These are phyloP conservation scores for Tricholoma sp. DNA, from an alignment of 768 basidiomycete species.

Conservation along the genomic window DNA sequence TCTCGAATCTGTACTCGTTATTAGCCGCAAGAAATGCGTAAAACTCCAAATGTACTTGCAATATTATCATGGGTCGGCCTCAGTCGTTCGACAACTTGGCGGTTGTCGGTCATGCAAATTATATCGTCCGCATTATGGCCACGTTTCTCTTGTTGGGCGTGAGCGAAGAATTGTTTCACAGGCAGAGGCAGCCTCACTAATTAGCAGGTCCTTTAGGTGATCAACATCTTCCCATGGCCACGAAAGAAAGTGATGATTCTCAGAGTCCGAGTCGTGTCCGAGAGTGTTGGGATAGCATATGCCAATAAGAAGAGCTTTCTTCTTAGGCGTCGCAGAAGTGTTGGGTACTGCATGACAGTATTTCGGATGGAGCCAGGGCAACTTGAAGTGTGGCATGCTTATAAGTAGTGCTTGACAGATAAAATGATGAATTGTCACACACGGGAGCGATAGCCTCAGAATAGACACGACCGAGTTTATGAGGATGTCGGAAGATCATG, in stretches of 20 bases:
- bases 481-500: background rate
- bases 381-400: background rate
- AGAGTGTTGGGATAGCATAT: background rate
- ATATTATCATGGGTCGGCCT: background rate
- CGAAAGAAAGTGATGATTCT: background rate
- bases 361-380: background rate
- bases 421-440: background rate
- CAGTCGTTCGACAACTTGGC: background rate
- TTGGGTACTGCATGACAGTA: background rate
- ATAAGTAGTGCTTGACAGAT: background rate
- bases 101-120: background rate
- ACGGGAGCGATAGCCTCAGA: background rate
- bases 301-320: constrained; percentile 1
- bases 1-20: background rate
- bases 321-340: background rate
- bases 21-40: too few species aligned
- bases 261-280: too few species aligned
- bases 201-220: background rate
- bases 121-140: background rate
- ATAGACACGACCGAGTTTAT: background rate
- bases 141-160: background rate
- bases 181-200: background rate
- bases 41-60: background rate
- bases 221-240: constrained; percentile 1
- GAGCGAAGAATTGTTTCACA: background rate